Evolutionary conservation across 208 protist genomes (phyloP), one percentile per base, ranked within the genome.

Genomic region (Acanthamoeba triangularis): DNA sequence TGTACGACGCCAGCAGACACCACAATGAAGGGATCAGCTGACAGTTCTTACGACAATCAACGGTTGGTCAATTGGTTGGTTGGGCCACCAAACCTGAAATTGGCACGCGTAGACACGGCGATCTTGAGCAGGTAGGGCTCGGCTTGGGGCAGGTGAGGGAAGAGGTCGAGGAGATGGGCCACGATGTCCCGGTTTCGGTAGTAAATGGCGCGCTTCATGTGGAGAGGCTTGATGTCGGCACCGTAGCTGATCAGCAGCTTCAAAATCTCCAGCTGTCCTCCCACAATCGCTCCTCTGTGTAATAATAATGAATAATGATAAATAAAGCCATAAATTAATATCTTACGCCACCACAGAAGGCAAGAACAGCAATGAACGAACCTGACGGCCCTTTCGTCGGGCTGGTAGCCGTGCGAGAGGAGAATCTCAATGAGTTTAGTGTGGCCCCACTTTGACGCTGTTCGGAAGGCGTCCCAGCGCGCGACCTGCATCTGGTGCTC

Each of bases 91-190:
- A 10, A 84, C 74, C 74, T 84, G 74, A 84, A 84, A n/a, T 84
- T 84, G 41, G 74, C 35, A 16, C 74, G 74, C 18, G 74, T 84
- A 37, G 74, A 84, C 16, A 84, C 74, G 20, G 74, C 74, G 28
- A 84, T 84, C 74, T 84, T 84, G 41, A 84, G 74, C 25, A 84
- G 74, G 74, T 84, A 84, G 37, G 74, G 74, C 44, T 84, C 74
- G 20, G 44, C 74, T 28, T 52, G 33, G 10, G 74, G 74, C 44
- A 84, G 41, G 74, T 84, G 74, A 84, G 74, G 74, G 23, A 84
- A 84, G 44, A 84, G 30, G 20, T 52, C 41, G 74, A 84, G 74
- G 4, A 84, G 37, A 35, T 84, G 74, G 25, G 74, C 74, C 14
- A 84, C 74, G 44, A 84, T 84, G 25, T 84, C 74, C 23, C 41